These are phyloP conservation scores for Penicillium nordicum DNA, from an alignment of 2,329 filamentous ascomycete genomes.

Conservation along the genomic window DNA sequence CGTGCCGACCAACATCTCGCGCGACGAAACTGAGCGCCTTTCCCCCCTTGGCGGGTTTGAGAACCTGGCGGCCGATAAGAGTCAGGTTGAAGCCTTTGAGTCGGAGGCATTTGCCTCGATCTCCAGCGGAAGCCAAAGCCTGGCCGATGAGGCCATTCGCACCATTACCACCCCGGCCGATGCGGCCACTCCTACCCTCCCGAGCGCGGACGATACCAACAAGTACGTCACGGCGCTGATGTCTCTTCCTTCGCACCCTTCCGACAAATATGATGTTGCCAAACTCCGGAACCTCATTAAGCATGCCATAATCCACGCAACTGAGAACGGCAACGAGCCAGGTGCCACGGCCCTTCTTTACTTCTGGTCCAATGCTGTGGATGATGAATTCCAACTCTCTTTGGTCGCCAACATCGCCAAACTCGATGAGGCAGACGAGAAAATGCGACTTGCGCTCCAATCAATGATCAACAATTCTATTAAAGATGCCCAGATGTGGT, in stretches of 20 bases:
- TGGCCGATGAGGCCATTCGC: constrained; percentile 3
- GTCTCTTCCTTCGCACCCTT: constrained; percentile 12
- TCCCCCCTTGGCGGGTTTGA: constrained; percentile 2
- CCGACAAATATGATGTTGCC: constrained; percentile 13
- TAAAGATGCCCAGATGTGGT: constrained; percentile 16
- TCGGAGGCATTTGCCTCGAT: background rate
- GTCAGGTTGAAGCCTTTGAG: background rate
- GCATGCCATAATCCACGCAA: constrained; percentile 5
- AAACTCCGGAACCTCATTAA: constrained; percentile 14
- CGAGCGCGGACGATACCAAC: constrained; percentile 2
- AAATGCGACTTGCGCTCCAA: constrained; percentile 12
- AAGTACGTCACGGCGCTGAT: constrained; percentile 9
- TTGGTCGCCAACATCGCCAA: constrained; percentile 18
- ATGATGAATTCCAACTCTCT: constrained; percentile 19
- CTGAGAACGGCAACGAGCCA: background rate
- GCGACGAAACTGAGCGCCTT: constrained; percentile 4
- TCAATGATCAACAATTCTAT: constrained; percentile 11
- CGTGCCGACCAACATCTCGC: background rate
- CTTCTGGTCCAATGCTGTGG: constrained; percentile 15
- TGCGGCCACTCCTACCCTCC: background rate
- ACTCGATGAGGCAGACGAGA: background rate
- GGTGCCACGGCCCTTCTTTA: constrained; percentile 15
- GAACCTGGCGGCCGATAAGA: background rate
- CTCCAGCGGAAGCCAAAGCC: background rate
- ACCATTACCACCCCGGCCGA: background rate